A percentile compares a stretch with the other conserved stretches of the same genome.
Conservation (phyloP, 2,329 filamentous ascomycete species). For the Trichophyton benhamiae region DNA sequence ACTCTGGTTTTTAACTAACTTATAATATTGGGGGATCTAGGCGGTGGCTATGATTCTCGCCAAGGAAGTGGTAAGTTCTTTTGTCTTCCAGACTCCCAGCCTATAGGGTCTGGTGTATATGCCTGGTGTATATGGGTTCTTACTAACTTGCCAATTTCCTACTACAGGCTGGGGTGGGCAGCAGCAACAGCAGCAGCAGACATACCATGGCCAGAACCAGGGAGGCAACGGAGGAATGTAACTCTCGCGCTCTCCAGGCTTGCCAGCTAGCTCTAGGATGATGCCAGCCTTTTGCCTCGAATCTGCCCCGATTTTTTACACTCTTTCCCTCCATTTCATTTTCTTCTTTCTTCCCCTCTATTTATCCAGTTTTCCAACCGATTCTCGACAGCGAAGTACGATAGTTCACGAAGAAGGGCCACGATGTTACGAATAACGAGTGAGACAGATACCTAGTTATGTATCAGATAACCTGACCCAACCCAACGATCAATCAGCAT, state of each 20-base stretch:
- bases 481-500: background rate
- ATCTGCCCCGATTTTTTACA: background rate
- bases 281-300: background rate
- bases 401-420: conserved; percentile 1
- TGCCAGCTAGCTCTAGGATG: background rate
- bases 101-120: background rate
- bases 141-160: background rate
- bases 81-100: background rate
- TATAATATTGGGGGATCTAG: background rate
- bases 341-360: background rate
- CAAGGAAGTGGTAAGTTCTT: conserved; percentile 20
- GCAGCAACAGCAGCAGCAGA: conserved; percentile 7
- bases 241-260: background rate
- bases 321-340: background rate
- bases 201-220: conserved; percentile 8
- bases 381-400: conserved; percentile 1
- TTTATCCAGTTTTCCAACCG: background rate
- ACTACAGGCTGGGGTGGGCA: conserved; percentile 11
- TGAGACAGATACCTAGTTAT: background rate
- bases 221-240: conserved; percentile 6
- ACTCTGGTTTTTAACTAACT: background rate
- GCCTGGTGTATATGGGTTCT: background rate
- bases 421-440: conserved; percentile 1
- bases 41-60: conserved; percentile 18
- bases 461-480: background rate